These are phyloP conservation scores for Backusella psychrophila DNA, from an alignment of 192 early-diverging fungal species.

Conservation along the genomic window DNA sequence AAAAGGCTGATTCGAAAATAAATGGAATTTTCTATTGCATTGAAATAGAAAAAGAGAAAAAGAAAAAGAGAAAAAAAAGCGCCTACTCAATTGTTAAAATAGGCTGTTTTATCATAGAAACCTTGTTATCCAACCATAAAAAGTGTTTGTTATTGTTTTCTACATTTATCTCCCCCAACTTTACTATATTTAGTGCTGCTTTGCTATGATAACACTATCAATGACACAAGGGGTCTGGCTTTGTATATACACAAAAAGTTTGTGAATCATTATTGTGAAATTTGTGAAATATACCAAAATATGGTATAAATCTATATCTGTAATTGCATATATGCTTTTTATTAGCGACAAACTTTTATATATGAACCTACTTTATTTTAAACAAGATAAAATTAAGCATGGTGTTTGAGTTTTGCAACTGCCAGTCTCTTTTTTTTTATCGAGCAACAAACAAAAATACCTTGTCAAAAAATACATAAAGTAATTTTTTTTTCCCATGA, in stretches of 20 bases:
- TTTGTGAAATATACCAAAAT: not conserved
- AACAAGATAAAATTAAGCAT: too few species aligned
- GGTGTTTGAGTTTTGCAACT: too few species aligned
- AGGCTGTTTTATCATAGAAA: not conserved
- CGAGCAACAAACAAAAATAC: too few species aligned
- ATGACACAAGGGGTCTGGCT: not conserved
- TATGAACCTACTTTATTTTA: too few species aligned
- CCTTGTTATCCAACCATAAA: not conserved
- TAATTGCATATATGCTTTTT: not conserved
- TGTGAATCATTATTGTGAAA: too few species aligned
- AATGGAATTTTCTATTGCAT: not conserved
- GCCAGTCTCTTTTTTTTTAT: too few species aligned
- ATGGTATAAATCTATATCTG: too few species aligned
- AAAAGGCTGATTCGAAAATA: not conserved
- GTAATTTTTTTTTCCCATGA: too few species aligned
- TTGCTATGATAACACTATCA: not conserved
- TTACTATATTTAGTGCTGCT: not conserved
- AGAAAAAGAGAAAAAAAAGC: not conserved
- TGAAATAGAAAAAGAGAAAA: conserved; percentile 1
- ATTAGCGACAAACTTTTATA: too few species aligned
- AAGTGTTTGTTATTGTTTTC: not conserved
- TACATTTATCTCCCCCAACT: not conserved
- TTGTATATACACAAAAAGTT: too few species aligned
- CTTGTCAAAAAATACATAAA: too few species aligned
- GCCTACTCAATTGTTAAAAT: not conserved